Conservation (phyloP, 345 rosid species). For the Salix suchowensis region DNA sequence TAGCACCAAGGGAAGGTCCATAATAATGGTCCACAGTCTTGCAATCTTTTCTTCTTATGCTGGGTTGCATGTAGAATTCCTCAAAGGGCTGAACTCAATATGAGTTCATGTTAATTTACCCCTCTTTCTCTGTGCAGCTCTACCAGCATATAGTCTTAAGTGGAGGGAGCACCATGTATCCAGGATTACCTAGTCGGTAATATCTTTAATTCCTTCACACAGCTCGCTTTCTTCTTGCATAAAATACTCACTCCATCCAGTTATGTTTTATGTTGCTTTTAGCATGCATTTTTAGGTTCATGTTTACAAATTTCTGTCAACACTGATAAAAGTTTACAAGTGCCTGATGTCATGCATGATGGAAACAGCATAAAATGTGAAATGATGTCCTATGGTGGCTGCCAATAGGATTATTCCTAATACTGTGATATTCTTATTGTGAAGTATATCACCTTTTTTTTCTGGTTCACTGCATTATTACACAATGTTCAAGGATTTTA, state of each 20-base stretch:
- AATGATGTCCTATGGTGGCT: no score
- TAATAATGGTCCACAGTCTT: not conserved
- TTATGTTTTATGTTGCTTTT: not conserved
- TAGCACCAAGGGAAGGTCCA: not conserved
- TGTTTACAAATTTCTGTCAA: not conserved
- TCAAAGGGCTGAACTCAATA: not conserved
- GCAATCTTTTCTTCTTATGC: not conserved
- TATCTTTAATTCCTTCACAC: not conserved
- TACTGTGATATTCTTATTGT: no score
- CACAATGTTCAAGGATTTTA: not conserved
- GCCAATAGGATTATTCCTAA: no score
- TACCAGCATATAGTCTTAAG: slow-evolving; percentile 97
- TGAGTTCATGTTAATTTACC: slow-evolving; percentile 10
- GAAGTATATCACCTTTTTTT: not conserved
- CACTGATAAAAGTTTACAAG: no score
- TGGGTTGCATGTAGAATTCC: not conserved
- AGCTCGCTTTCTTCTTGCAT: not conserved
- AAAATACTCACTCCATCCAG: not conserved
- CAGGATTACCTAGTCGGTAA: slow-evolving; percentile 98
- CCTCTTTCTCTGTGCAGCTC: slow-evolving; percentile 48
- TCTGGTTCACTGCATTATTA: not conserved
- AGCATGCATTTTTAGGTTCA: not conserved
- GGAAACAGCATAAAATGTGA: no score
- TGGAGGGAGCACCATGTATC: slow-evolving; percentile 99
- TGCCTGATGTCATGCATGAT: no score